These are phyloP conservation scores for Isabelozyma rhagii DNA, from an alignment of 805 yeast genomes.

Conservation along the genomic window DNA sequence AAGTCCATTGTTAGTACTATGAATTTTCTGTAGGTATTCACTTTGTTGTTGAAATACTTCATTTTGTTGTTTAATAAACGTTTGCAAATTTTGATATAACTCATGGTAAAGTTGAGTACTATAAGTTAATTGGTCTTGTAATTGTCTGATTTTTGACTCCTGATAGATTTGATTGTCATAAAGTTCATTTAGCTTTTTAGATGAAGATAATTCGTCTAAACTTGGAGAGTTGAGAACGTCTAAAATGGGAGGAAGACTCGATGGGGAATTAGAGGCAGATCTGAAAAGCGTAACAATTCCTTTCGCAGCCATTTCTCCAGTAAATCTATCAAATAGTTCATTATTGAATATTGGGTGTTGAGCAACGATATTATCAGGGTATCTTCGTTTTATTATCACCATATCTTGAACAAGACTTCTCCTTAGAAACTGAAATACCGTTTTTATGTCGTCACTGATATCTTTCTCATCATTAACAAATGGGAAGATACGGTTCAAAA, in stretches of 20 bases:
- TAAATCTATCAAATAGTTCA: not conserved
- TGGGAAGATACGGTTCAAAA: conserved; percentile 26
- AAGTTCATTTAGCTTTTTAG: not conserved
- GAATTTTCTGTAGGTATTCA: conserved; percentile 13
- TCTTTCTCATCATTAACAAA: conserved; percentile 12
- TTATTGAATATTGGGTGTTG: conserved; percentile 21
- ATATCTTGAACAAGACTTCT: conserved; percentile 26
- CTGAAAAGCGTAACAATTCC: conserved; percentile 3
- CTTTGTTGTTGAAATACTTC: conserved; percentile 12
- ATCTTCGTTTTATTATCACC: conserved; percentile 17
- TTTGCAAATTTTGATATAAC: conserved; percentile 7
- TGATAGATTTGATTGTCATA: not conserved
- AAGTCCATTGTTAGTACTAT: conserved; percentile 6
- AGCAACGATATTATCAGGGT: conserved; percentile 21
- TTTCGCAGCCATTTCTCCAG: conserved; percentile 4
- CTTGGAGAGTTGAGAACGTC: not conserved
- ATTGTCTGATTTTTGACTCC: conserved; percentile 1
- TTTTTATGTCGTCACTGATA: conserved; percentile 2
- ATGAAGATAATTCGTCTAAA: not conserved
- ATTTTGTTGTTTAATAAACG: conserved; percentile 13
- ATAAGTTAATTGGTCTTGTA: conserved; percentile 11
- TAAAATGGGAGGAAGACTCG: not conserved
- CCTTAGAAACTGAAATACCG: conserved; percentile 16
- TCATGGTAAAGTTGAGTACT: conserved; percentile 9
- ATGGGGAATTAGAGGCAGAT: not conserved